phyloP scores from a whole-genome alignment of 306 rosid genomes.

The Quillaja saponaria region DNA sequence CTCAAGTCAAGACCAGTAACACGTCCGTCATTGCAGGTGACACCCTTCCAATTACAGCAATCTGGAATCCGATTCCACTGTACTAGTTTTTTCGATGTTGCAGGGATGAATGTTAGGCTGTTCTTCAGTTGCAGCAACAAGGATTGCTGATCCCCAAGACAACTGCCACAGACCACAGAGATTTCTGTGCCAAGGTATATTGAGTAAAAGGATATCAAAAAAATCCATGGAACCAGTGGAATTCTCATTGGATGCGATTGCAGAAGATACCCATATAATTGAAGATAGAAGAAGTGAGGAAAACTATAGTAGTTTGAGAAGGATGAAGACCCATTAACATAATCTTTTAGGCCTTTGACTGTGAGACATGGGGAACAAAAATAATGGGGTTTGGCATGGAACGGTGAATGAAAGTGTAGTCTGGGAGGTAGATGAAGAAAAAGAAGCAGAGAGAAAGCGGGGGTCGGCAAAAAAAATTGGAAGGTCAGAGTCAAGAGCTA shows the following conservation, averaged over 20 bases:
- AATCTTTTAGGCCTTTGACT: no score
- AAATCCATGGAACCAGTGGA: conserved; percentile 28
- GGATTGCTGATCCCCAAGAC: conserved; percentile 42
- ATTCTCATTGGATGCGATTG: conserved; percentile 33
- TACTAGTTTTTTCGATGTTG: conserved; percentile 24
- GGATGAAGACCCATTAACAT: no score
- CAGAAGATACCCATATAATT: no score
- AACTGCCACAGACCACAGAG: conserved; percentile 29
- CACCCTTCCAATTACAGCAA: conserved; percentile 57
- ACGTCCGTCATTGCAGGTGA: conserved; percentile 34
- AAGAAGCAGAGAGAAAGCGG: no score
- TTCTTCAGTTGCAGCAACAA: conserved; percentile 49
- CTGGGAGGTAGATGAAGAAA: no score
- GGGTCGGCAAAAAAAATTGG: no score
- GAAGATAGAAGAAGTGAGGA: no score
- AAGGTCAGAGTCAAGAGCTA: no score
- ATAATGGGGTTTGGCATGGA: no score
- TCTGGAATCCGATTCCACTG: conserved; percentile 35
- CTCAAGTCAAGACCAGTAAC: conserved; percentile 40
- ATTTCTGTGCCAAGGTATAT: conserved; percentile 14
- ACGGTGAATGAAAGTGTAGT: no score
- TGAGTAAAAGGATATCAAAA: conserved; percentile 14
- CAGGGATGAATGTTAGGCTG: not conserved
- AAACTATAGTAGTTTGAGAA: no score
- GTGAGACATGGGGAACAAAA: no score